Percentiles rank a stretch among this genome's conserved stretches.
phyloP scores from a whole-genome alignment of 208 protist genomes.

The Trypanosoma melophagium region DNA sequence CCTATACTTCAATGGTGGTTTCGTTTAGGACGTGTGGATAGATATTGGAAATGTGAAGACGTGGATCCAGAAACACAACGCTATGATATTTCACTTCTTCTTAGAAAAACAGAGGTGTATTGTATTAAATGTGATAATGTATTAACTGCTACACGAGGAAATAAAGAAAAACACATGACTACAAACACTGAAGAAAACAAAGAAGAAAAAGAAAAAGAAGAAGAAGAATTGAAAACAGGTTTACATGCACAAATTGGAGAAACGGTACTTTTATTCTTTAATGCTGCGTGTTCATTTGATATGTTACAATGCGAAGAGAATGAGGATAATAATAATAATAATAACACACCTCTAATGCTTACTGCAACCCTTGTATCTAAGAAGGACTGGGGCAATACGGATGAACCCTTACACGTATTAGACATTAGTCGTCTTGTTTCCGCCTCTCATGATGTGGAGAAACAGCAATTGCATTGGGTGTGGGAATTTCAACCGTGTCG shows the following conservation, averaged over 20 bases:
- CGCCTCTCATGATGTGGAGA: constrained; percentile 35
- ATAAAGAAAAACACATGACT: background rate
- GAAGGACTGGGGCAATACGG: constrained; percentile 56
- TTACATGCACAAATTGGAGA: constrained; percentile 36
- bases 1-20: constrained; percentile 9
- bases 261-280: constrained; percentile 33
- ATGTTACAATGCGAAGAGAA: constrained; percentile 16
- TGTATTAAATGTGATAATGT: constrained; percentile 9
- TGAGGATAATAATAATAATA: background rate
- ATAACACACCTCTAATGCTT: constrained; percentile 5
- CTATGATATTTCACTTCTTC: constrained; percentile 16
- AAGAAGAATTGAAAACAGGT: background rate
- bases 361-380: constrained; percentile 58
- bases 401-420: constrained; percentile 69
- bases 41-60: background rate
- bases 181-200: too few relatives aligned
- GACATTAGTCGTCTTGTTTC: constrained; percentile 18
- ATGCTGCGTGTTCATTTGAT: constrained; percentile 32
- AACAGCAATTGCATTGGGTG: constrained; percentile 27
- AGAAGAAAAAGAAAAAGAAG: background rate
- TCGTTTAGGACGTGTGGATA: constrained; percentile 12
- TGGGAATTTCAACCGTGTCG: constrained; percentile 63
- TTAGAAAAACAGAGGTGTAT: constrained; percentile 15
- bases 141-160: background rate
- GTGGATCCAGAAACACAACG: background rate